Evolutionary conservation across 352 stramenopile species (phyloP), one percentile per base, ranked within the genome.

Genomic region (Phytophthora meadii): DNA sequence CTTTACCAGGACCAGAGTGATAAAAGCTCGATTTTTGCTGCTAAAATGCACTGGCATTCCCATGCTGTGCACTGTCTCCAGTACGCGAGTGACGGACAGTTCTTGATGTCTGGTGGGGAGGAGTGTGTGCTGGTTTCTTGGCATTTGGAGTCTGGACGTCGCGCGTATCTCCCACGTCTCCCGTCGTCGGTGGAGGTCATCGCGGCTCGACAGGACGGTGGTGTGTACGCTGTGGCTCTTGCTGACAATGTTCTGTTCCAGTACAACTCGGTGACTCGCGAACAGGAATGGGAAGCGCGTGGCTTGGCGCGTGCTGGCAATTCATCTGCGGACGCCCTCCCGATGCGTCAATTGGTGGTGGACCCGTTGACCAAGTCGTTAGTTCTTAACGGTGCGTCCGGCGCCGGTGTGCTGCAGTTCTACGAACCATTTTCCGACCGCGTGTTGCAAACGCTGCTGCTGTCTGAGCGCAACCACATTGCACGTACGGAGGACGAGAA

Each of bases 81-180:
- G 47, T 97, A 94, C 77, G 88, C 86, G 25, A 77, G 61, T 30
- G 76, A 97, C 56, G 87, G 89, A 39, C 77, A 87, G 28, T 93
- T 86, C 53, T 55, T 97, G 15, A 42, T 95, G 10, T 96, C 86
- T 0, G 90, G 90, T 8, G 90, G 90, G 42, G 83, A 97, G 34
- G 90, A 97, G 61, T 89, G 83, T 59, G 89, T 97, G 48, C 60
- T 97, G 17, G 86, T 97, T 17, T 85, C 87, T 32, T 97, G 90
- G 88, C 85, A 97, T 28, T 45, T 97, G 15, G 86, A 90, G 56
- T 82, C 87, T 2, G 88, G 88, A 15, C 81, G 81, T 17, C 82
- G 84, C 8, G 70, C 83, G 5, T 95, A 95, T 62, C 47, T 96
- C 46, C 90, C 90, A 8, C 89, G 90, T 58, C 82, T 91, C 7